These are phyloP conservation scores for Viridothelium virens DNA, from an alignment of 495 filamentous ascomycete genomes.

Conservation along the genomic window DNA sequence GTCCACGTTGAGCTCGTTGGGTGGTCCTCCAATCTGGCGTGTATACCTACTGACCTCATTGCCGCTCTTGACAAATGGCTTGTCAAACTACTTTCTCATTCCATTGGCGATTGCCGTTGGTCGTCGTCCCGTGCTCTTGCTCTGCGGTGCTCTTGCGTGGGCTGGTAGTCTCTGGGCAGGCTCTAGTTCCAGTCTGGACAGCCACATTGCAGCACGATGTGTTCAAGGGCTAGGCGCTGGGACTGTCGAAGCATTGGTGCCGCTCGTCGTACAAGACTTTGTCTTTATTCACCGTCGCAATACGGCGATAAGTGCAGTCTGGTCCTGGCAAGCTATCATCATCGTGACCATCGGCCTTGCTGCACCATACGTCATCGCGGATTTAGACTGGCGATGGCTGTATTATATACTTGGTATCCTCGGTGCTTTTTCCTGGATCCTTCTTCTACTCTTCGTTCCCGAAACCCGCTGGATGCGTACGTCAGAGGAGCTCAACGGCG, in stretches of 20 bases:
- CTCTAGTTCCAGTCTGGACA: constrained; percentile 21
- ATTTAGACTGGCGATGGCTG: constrained; percentile 28
- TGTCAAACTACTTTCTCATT: constrained; percentile 27
- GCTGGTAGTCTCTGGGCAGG: constrained; percentile 27
- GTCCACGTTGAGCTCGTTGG: background rate
- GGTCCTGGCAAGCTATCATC: constrained; percentile 26
- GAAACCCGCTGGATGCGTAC: constrained; percentile 28
- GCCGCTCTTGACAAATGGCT: constrained; percentile 25
- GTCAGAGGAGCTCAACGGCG: constrained; percentile 18
- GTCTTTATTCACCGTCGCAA: constrained; percentile 30
- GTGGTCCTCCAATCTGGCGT: constrained; percentile 21
- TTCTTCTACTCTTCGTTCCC: constrained; percentile 24
- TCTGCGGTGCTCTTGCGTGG: constrained; percentile 26
- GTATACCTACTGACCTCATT: constrained; percentile 26
- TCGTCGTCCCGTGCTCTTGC: constrained; percentile 26
- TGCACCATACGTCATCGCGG: constrained; percentile 23
- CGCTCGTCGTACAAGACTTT: constrained; percentile 28
- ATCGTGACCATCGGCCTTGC: constrained; percentile 24
- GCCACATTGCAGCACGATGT: constrained; percentile 23
- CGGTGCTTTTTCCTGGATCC: constrained; percentile 23
- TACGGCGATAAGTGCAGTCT: constrained; percentile 24
- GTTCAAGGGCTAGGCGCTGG: constrained; percentile 28
- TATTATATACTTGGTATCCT: constrained; percentile 27
- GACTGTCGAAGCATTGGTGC: constrained; percentile 28
- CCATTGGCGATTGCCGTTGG: constrained; percentile 29